Evolutionary conservation across 2,329 filamentous ascomycete genomes (phyloP).

Genomic region (Ophiostoma ulmi): DNA sequence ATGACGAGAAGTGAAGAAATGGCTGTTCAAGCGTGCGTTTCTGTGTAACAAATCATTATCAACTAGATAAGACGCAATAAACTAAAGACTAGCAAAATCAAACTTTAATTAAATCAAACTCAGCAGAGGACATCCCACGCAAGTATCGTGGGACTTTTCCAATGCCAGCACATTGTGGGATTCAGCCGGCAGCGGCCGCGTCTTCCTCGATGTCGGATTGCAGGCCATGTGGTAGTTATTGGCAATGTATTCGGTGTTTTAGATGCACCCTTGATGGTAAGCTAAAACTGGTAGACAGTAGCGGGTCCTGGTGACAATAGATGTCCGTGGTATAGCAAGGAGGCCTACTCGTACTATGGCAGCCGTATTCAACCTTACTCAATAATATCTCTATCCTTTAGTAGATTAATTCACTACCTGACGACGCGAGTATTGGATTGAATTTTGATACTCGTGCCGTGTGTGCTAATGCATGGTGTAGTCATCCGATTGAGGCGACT

Average conservation of each 20-base stretch:
- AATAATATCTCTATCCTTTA: not conserved
- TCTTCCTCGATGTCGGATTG: slow-evolving; percentile 8
- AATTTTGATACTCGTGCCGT: not conserved
- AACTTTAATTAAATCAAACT: too few relatives aligned
- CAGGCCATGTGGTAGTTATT: not conserved
- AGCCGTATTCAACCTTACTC: not conserved
- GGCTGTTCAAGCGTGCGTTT: too few relatives aligned
- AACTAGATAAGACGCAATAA: too few relatives aligned
- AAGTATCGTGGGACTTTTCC: not conserved
- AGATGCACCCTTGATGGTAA: not conserved
- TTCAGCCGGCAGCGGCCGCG: slow-evolving; percentile 5
- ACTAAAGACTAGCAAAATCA: not conserved
- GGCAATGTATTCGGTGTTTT: not conserved
- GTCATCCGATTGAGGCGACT: not conserved
- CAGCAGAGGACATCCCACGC: not conserved
- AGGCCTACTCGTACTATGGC: too few relatives aligned
- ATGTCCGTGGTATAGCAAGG: too few relatives aligned
- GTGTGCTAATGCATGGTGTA: not conserved
- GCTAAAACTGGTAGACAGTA: not conserved
- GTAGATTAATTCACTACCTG: not conserved
- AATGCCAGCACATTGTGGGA: not conserved
- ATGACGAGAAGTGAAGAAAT: too few relatives aligned
- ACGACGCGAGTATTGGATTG: not conserved
- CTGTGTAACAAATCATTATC: too few relatives aligned
- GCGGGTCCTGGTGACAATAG: too few relatives aligned